Conservation (phyloP, 2,329 filamentous ascomycete species). For the Paradendryphiella salina region DNA sequence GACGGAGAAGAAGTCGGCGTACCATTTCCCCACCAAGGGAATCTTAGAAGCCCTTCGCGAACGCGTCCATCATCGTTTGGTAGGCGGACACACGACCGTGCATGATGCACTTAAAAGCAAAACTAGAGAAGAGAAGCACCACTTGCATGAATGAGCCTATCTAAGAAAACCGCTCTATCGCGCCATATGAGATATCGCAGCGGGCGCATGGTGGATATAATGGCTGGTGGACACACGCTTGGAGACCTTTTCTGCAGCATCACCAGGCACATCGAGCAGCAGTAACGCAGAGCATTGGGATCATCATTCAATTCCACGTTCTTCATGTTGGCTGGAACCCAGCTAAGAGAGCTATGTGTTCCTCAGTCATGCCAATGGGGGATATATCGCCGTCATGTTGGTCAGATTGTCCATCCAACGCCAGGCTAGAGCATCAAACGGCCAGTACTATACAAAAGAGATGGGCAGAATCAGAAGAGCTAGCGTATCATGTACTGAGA, state of each 20-base stretch:
- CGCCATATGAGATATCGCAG: not conserved
- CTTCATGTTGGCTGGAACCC: conserved; percentile 15
- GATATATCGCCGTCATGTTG: conserved; percentile 23
- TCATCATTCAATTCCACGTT: conserved; percentile 28
- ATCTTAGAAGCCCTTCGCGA: not conserved
- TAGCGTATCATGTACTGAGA: not conserved
- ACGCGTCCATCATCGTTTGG: not conserved
- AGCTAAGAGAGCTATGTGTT: conserved; percentile 6
- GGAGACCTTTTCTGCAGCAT: not conserved
- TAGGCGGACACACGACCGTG: not conserved
- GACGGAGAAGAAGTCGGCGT: not conserved
- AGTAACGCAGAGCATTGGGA: not conserved
- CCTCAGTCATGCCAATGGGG: conserved; percentile 17
- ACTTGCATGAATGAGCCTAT: not conserved
- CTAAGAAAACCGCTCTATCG: not conserved
- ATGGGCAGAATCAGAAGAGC: conserved; percentile 2
- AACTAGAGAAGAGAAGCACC: not conserved
- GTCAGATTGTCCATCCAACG: conserved; percentile 26
- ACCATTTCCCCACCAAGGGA: not conserved
- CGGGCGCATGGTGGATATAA: not conserved
- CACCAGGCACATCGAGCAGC: not conserved
- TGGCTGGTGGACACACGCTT: not conserved
- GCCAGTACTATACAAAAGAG: conserved; percentile 18
- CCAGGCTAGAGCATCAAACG: conserved; percentile 18
- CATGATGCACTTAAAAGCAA: not conserved